Base-by-base conservation (phyloP, 495 filamentous ascomycete species). In the Durotheca rogersii region DNA sequence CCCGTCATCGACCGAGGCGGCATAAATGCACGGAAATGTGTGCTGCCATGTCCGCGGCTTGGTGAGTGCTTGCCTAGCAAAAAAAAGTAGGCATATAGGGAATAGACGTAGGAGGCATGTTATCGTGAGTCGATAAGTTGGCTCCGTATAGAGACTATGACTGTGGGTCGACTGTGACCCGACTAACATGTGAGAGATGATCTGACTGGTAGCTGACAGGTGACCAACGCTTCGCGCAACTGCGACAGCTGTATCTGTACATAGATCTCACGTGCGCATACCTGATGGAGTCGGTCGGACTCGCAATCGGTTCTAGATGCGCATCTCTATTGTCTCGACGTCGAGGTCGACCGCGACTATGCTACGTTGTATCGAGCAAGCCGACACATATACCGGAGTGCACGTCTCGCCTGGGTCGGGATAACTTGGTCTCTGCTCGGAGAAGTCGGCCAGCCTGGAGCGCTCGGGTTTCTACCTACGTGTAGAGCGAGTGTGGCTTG, bases 101-200 rank as follows among this genome's bases (percentile, higher is more conserved):
- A n/a, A n/a, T n/a, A n/a, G n/a, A n/a, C n/a, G n/a, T n/a, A n/a
- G n/a, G n/a, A 9, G 4, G 23, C 23, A 4, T 27, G 23, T 27
- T 27, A 9, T 9, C 23, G 23, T 27, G 23, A 27, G 23, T 27
- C 23, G 23, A 27, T 27, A 27, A 4, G 23, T 27, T 4, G 23
- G 23, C 4, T 27, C 4, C 4, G 9, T 4, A 27, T 27, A 4
- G 23, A 27, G 23, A 49, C 33, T 53, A 41, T 43, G 56, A 59
- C 44, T 31, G 44, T 59, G 49, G 49, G 44, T 50, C 40, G 56
- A 59, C 41, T 16, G 19, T 59, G 44, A 53, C 50, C 45, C 50
- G 56, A 59, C 56, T 14, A 59, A 37, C 56, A 59, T 50, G n/a
- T n/a, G 56, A 59, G 56, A 59, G 50, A 50, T 59, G 56, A 59